A percentile compares a stretch with the other conserved stretches of the same genome.
Evolutionary conservation across 306 rosid genomes (phyloP).

Genomic region (Quercus mongolica): DNA sequence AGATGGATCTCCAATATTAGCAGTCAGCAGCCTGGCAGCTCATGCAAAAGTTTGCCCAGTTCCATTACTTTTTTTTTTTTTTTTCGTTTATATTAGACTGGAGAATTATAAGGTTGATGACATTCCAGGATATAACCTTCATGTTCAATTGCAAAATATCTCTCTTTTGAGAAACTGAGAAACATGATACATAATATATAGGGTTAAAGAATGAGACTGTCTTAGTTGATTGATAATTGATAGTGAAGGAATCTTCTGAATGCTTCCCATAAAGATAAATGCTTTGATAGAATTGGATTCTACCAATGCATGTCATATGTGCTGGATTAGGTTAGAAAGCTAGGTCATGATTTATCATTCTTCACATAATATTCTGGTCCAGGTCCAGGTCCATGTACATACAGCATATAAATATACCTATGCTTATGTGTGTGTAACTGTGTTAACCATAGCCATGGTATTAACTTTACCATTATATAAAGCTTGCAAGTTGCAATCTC

Average conservation of each 20-base stretch:
- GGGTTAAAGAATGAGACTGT: background rate
- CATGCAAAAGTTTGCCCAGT: conserved; percentile 59
- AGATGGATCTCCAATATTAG: conserved; percentile 83
- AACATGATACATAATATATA: background rate
- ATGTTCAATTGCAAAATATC: conserved; percentile 12
- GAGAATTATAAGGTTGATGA: background rate
- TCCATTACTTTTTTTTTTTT: background rate
- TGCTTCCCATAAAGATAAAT: background rate
- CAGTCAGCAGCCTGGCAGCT: conserved; percentile 81
- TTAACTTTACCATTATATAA: background rate
- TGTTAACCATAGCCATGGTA: background rate
- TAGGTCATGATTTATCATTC: background rate
- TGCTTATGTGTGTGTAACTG: no score
- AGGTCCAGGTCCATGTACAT: no score
- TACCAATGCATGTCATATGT: background rate
- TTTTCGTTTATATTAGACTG: background rate
- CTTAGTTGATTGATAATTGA: background rate
- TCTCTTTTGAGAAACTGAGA: background rate
- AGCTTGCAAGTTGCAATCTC: background rate
- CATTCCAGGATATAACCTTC: background rate
- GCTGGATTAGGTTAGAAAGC: background rate
- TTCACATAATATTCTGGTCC: no score
- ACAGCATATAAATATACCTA: no score
- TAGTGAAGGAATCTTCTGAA: background rate
- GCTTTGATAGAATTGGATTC: background rate